Base-by-base conservation (phyloP, 2,329 filamentous ascomycete genomes). In the Talaromyces marneffei region DNA sequence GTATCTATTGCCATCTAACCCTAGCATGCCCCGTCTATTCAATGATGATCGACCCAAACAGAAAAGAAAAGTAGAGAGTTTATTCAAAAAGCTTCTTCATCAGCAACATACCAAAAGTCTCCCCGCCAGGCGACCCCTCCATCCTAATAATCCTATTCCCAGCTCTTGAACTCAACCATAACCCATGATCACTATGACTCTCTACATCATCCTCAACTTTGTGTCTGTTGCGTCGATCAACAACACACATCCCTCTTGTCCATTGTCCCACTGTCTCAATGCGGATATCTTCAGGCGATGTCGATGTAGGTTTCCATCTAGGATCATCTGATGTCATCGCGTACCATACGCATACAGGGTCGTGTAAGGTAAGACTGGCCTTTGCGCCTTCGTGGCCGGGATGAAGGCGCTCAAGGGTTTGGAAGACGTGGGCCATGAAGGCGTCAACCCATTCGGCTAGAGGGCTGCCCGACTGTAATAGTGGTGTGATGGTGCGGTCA, bases 191-290 rank as follows among this genome's bases (percentile, higher is more conserved):
- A 42, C 87, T 89, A 0, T 87, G 81, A 31, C 87, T 82, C 66
- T 83, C 82, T 48, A 80, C 78, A 23, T 82, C 81, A 71, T 66
- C 78, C 70, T 64, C 80, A 72, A 68, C 74, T 63, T 69, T 75
- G 59, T 73, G 77, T 63, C 72, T 77, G 46, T 75, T 77, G 62
- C 94, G 83, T 37, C 86, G 82, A 79, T 99, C 94, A 42, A 92
- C 80, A 33, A 97, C 82, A 70, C 92, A 92, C 87, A 94, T 92
- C 1, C 94, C 93, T 61, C 91, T 82, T 50, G 92, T 96, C 94
- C 94, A 99, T 78, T 97, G 94, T 1, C 93, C 94, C 2, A 84
- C 79, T 0, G 92, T 95, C 77, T 99, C 94, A 42, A 99, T 81
- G 20, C 94, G 84, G 60, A 99, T 88, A 72, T 99, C 94, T 74